Conservation (phyloP, 805 yeast genomes). For the Barnettozyma siamensis region DNA sequence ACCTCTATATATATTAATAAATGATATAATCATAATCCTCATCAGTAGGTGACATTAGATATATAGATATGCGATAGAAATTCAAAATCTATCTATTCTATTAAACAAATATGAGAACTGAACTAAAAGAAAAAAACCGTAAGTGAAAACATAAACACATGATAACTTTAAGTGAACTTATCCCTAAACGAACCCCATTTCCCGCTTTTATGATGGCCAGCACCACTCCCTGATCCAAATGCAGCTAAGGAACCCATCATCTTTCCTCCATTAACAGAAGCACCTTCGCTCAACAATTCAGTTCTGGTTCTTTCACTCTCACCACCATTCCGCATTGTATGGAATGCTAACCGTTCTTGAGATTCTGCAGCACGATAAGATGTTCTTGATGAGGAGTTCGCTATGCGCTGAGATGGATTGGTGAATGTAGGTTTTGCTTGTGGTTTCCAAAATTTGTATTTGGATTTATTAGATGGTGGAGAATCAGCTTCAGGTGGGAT, state of each 20-base stretch:
- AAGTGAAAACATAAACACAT: too few relatives aligned
- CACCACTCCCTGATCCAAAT: background rate
- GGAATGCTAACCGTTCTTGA: conserved; percentile 22
- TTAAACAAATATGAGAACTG: too few relatives aligned
- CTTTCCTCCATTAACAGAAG: background rate
- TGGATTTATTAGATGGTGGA: conserved; percentile 13
- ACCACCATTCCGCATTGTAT: conserved; percentile 18
- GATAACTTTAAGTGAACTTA: conserved; percentile 4
- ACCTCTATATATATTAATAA: too few relatives aligned
- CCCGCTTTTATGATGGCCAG: background rate
- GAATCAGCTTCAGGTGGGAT: conserved; percentile 15
- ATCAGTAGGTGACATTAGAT: too few relatives aligned
- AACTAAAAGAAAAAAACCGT: too few relatives aligned
- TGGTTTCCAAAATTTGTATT: conserved; percentile 6
- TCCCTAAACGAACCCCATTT: conserved; percentile 9
- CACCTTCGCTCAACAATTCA: conserved; percentile 9
- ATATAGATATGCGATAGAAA: too few relatives aligned
- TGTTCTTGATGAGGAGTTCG: too few relatives aligned
- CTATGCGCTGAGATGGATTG: too few relatives aligned
- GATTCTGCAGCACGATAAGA: conserved; percentile 23
- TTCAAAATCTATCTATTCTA: too few relatives aligned
- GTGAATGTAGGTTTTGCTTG: conserved; percentile 1
- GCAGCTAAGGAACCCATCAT: conserved; percentile 8
- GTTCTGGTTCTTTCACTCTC: conserved; percentile 18
- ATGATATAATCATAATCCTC: too few relatives aligned